These are phyloP conservation scores for Knoxia roxburghii DNA, from an alignment of 257 asterid species.

Conservation along the genomic window DNA sequence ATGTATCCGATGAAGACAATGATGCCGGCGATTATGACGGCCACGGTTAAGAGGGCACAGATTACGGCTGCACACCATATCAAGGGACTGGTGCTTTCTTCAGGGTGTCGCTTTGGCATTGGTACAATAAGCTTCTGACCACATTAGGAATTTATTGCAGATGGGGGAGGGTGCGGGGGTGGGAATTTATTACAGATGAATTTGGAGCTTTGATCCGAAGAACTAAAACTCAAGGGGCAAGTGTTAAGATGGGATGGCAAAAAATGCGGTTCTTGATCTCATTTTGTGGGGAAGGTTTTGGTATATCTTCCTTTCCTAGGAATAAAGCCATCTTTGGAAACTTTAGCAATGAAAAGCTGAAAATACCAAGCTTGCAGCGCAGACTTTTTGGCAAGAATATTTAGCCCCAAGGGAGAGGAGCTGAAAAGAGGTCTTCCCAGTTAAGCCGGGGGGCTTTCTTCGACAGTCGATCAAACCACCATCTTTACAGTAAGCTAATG, in stretches of 20 bases:
- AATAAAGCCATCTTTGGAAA: slow-evolving; percentile 45
- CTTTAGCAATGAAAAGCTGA: slow-evolving; percentile 5
- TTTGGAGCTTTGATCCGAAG: neutral
- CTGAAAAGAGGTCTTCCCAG: too few species aligned
- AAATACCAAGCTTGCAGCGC: slow-evolving; percentile 34
- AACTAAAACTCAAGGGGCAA: slow-evolving; percentile 1
- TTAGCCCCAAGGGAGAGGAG: too few species aligned
- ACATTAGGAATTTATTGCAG: too few species aligned
- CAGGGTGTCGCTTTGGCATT: slow-evolving; percentile 55
- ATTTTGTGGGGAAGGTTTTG: slow-evolving; percentile 60
- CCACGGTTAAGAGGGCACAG: slow-evolving; percentile 51
- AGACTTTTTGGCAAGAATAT: too few species aligned
- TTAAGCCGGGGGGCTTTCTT: too few species aligned
- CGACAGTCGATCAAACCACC: too few species aligned
- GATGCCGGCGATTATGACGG: slow-evolving; percentile 62
- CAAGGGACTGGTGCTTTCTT: slow-evolving; percentile 50
- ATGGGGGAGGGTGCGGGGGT: slow-evolving; percentile 10
- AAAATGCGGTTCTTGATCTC: slow-evolving; percentile 20
- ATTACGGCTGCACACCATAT: slow-evolving; percentile 65
- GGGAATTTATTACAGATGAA: slow-evolving; percentile 19
- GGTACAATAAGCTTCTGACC: too few species aligned
- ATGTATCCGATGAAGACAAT: slow-evolving; percentile 56
- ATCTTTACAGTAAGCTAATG: too few species aligned
- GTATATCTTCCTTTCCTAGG: slow-evolving; percentile 74
- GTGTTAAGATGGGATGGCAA: neutral